These are phyloP conservation scores for Xeromyces bisporus DNA, from an alignment of 495 filamentous ascomycete species.

Conservation along the genomic window DNA sequence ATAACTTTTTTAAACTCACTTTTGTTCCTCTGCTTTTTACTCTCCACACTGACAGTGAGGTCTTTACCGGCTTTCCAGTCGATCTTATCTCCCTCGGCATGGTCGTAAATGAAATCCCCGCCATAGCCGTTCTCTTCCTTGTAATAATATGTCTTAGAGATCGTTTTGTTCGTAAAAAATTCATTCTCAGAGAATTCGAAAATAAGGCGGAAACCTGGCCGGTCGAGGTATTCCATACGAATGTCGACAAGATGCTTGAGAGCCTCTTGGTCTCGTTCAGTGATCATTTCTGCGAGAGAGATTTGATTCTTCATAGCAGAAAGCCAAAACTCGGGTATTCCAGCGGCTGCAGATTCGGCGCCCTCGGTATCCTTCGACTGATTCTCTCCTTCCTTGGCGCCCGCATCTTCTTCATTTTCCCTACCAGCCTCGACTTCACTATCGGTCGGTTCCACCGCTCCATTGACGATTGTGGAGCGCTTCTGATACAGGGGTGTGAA, in stretches of 20 bases:
- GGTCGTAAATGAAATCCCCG: conserved; percentile 99
- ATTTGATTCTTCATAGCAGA: conserved; percentile 99
- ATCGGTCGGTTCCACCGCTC: conserved; percentile 67
- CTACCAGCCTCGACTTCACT: conserved; percentile 75
- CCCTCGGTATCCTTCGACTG: conserved; percentile 33
- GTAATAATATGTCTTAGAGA: conserved; percentile 98
- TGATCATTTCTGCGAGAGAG: conserved; percentile 93
- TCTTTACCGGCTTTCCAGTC: conserved; percentile 91
- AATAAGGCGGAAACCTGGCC: conserved; percentile 92
- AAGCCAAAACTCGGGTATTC: conserved; percentile 98
- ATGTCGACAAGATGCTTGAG: conserved; percentile 86
- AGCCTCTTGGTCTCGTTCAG: conserved; percentile 84
- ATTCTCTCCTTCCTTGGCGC: conserved; percentile 26
- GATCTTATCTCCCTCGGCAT: conserved; percentile 94
- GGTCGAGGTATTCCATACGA: conserved; percentile 97
- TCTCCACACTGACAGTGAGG: conserved; percentile 83
- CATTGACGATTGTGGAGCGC: conserved; percentile 87
- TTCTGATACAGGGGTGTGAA: conserved; percentile 96
- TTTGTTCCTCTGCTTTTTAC: conserved; percentile 99
- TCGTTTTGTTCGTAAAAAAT: conserved; percentile 89
- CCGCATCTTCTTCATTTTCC: conserved; percentile 51
- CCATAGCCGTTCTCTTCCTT: conserved; percentile 97
- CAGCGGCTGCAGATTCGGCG: conserved; percentile 40
- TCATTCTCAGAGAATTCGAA: conserved; percentile 93
- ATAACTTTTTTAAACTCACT: conserved; percentile 41